phyloP scores from a whole-genome alignment of 768 basidiomycete species.

The Hericium alpestre region DNA sequence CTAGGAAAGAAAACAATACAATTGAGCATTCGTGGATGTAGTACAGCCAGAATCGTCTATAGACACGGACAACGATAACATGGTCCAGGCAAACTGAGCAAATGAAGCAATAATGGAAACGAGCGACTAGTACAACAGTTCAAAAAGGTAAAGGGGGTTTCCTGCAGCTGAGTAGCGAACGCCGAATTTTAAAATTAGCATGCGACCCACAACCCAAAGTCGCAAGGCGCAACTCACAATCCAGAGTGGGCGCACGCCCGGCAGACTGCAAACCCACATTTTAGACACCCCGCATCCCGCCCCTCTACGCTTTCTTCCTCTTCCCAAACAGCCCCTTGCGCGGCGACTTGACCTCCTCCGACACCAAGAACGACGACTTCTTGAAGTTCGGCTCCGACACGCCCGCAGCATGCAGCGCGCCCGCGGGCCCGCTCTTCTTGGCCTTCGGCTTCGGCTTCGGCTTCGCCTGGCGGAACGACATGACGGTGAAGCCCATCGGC shows the following conservation, averaged over 20 bases:
- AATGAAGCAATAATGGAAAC: not conserved
- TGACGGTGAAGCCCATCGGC: slow-evolving; percentile 1
- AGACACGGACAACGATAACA: not conserved
- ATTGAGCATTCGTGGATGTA: not conserved
- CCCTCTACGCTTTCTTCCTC: not conserved
- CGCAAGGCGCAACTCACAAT: no score
- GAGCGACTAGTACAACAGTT: not conserved
- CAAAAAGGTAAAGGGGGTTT: not conserved
- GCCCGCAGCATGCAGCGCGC: not conserved
- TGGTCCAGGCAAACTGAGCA: not conserved
- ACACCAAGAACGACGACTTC: not conserved
- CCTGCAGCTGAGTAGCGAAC: no score
- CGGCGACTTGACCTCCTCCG: slow-evolving; percentile 4
- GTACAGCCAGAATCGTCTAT: not conserved
- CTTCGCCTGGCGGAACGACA: slow-evolving; percentile 4
- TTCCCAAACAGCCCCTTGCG: slow-evolving; percentile 3
- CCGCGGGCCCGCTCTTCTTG: not conserved
- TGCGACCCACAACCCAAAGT: no score
- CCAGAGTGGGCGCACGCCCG: no score
- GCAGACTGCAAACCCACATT: no score
- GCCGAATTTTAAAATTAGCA: no score
- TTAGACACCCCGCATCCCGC: no score
- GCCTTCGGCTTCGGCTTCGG: slow-evolving; percentile 1
- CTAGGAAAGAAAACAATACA: not conserved
- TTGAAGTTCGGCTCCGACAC: slow-evolving; percentile 1